Evolutionary conservation across 805 yeast species (phyloP).

Genomic region (Metschnikowia gelsemii): DNA sequence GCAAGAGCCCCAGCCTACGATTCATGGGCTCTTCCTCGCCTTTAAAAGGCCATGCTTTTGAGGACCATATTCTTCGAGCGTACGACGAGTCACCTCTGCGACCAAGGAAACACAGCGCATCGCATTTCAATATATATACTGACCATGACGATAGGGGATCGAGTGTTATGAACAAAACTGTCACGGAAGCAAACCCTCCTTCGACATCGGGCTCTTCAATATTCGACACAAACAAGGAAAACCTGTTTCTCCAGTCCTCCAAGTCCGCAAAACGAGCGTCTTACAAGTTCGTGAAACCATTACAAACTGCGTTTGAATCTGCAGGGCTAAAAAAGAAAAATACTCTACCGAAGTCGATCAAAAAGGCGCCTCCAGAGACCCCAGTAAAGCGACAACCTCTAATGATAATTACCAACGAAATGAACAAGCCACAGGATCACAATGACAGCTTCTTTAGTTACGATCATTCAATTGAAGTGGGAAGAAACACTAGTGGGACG

Average conservation of each 20-base stretch:
- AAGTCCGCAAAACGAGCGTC: conserved; percentile 25
- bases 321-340: conserved; percentile 65
- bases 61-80: conserved; percentile 11
- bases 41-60: conserved; percentile 14
- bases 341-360: conserved; percentile 22
- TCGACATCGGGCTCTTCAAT: conserved; percentile 5
- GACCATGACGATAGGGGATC: conserved; percentile 13
- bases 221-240: conserved; percentile 38
- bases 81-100: conserved; percentile 22
- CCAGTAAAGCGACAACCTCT: conserved; percentile 45
- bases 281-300: conserved; percentile 73
- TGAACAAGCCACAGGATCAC: conserved; percentile 12
- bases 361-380: conserved; percentile 43
- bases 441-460: conserved; percentile 17
- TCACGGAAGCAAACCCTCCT: neutral
- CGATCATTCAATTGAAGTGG: conserved; percentile 38
- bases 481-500: conserved; percentile 28
- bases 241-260: conserved; percentile 14
- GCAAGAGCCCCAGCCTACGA: conserved; percentile 18
- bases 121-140: conserved; percentile 16
- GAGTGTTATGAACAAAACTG: neutral
- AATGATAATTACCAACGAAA: conserved; percentile 30
- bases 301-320: conserved; percentile 79
- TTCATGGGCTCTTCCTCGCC: conserved; percentile 22
- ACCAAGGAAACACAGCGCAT: conserved; percentile 10